Evolutionary conservation across 2,329 filamentous ascomycete species (phyloP), one percentile per base, ranked within the genome.

Genomic region (Colletotrichum spinosum): DNA sequence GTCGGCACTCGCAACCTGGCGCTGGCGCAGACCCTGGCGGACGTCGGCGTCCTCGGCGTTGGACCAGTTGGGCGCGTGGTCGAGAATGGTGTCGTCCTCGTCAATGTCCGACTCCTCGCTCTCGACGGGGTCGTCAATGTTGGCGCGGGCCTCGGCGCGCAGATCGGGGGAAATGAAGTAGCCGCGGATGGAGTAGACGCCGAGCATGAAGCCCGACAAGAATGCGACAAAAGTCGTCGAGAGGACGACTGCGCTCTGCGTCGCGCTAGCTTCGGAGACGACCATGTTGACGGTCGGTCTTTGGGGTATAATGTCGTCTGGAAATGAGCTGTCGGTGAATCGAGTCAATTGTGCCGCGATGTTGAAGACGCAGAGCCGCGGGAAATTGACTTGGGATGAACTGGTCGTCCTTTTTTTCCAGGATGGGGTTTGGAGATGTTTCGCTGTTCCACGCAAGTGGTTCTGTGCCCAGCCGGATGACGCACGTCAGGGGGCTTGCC

Each of bases 191-290:
- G 89, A 84, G 79, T 94, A 94, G 65, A 97, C 80, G 68, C 92
- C 93, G 12, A 97, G 85, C 42, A 94, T 88, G 79, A 95, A 97
- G 72, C 94, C 94, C 1, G 88, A 86, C 58, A 96, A 76, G 70
- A 92, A 89, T 68, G 90, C 87, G 61, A 95, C 81, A 68, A 97
- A 86, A 69, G 90, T 89, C 15, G 92, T 94, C 59, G 90, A 88
- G 68, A 95, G 80, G 50, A 94, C 82, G 63, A 94, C 83, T 67
- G 48, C 60, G 55, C 54, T 49, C 55, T 52, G 55, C 39, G 48
- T 15, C 13, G 17, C 39, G 48, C 48, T 49, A 46, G 55, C 25
- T 10, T 67, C 60, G 39, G 54, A 13, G 38, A 67, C 65, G 45
- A 46, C 37, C 55, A 48, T 60, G 13, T 38, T 39, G 15, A n/a